Base-by-base conservation (phyloP, 306 rosid species). In the Castanopsis chinensis region DNA sequence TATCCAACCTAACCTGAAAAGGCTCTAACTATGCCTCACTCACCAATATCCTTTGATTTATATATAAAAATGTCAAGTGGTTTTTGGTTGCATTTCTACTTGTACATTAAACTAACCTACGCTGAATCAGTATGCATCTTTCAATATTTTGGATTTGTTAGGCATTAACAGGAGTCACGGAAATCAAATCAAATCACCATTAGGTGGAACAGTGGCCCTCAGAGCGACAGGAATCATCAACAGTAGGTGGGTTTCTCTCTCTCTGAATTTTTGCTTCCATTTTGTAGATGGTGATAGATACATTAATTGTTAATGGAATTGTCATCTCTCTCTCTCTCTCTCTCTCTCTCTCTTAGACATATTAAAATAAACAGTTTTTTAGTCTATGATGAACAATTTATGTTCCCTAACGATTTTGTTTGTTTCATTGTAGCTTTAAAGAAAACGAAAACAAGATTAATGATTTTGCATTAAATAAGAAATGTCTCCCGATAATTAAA, bases 1-100 rank as follows among this genome's bases (percentile, higher is more conserved):
- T 73, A 43, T 59, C 69, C 12, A 51, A 78, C 79, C 86, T 69
- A 74, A 76, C 83, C 51, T 43, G 27, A 51, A 63, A 28, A 64
- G 28, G 64, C 23, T 58, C 3, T 58, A 57, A 21, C 64, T 58
- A 10, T 58, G 23, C 20, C 64, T 13, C 15, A 60, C 17, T 17
- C 63, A 6, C 3, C 27, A 57, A 3, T 20, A 57, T 9, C 12
- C 17, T 4, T 60, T 60, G 19, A 12, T 12, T 5, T 25, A 13
- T 13, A 3, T 23, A 25, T 61, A 15, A 27, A 11, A 25, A 25
- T 13, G 19, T 1, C 69, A 61, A 61, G 28, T 61, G 69, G 64
- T 21, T 58, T n/a, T 6, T 58, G 9, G 64, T 21, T 58, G 3
- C 11, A 21, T 58, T 21, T 58, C 5, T n/a, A 58, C 10, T 58